Percentiles rank a stretch among this genome's conserved stretches.
phyloP scores from a whole-genome alignment of 768 basidiomycete species.

The Plicaturopsis crispa region DNA sequence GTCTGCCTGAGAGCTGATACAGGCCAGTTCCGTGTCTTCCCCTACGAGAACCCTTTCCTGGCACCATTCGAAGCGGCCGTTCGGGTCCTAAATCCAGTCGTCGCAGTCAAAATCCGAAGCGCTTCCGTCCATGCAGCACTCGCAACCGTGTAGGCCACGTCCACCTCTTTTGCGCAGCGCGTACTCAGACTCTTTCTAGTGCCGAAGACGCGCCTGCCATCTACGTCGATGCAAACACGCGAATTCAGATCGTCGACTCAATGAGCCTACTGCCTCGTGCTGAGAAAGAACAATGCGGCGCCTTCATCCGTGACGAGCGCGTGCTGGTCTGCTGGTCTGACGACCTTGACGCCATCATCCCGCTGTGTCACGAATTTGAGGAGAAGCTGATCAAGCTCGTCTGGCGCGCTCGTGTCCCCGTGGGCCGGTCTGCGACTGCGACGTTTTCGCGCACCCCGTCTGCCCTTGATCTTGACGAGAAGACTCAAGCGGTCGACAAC shows the following conservation, averaged over 20 bases:
- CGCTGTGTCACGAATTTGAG: constrained; percentile 65
- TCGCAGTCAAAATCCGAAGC: constrained; percentile 75
- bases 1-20: constrained; percentile 68
- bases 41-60: constrained; percentile 77
- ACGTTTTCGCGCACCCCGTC: constrained; percentile 43
- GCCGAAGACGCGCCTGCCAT: constrained; percentile 52
- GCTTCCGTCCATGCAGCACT: constrained; percentile 79
- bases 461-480: constrained; percentile 49
- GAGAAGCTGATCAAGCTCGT: constrained; percentile 75
- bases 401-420: constrained; percentile 45
- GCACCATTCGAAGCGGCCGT: constrained; percentile 80
- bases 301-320: constrained; percentile 80
- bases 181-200: constrained; percentile 25
- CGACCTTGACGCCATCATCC: constrained; percentile 72
- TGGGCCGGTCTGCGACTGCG: constrained; percentile 21
- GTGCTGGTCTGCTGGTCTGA: constrained; percentile 85
- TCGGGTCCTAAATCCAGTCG: constrained; percentile 68
- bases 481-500: constrained; percentile 20
- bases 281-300: constrained; percentile 88
- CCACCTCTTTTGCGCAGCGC: neutral
- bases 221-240: constrained; percentile 71
- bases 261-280: constrained; percentile 63
- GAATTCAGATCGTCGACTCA: constrained; percentile 79
- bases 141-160: constrained; percentile 51
- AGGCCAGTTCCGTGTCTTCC: constrained; percentile 73